A percentile compares a stretch with the other conserved stretches of the same genome.
Evolutionary conservation across 192 early-diverging fungal species (phyloP).

Genomic region (Backusella liffmaniae): DNA sequence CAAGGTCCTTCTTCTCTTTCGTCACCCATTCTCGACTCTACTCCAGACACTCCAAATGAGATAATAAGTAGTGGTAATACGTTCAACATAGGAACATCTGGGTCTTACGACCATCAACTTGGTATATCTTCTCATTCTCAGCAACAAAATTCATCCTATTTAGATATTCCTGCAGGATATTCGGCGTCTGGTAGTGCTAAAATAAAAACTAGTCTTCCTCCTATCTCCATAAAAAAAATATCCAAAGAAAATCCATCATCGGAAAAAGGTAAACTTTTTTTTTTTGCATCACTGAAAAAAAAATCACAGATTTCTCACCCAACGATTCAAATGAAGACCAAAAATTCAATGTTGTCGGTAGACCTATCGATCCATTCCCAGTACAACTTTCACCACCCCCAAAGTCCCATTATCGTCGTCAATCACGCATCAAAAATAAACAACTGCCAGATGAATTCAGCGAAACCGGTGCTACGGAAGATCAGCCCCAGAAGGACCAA

Average conservation of each 20-base stretch:
- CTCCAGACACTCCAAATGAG: neutral
- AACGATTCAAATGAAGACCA: neutral
- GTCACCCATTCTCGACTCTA: no score
- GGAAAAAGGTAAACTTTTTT: neutral
- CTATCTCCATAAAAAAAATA: neutral
- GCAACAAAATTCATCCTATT: neutral
- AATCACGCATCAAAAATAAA: neutral
- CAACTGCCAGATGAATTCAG: neutral
- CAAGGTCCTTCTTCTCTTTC: neutral
- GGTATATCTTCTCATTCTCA: neutral
- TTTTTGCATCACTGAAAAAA: neutral
- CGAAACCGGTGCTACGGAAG: neutral
- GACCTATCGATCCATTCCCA: neutral
- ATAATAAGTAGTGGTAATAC: neutral
- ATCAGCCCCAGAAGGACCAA: no score
- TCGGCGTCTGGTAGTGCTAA: neutral
- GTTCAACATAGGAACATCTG: neutral
- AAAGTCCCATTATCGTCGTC: neutral
- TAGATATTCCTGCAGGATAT: neutral
- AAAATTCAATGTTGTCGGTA: neutral
- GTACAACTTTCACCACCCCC: neutral
- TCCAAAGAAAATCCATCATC: neutral
- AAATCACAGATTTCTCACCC: neutral
- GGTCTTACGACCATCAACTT: neutral
- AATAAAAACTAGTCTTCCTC: neutral